Evolutionary conservation across 768 basidiomycete species (phyloP).

Genomic region (Leccinellum rugosiceps): DNA sequence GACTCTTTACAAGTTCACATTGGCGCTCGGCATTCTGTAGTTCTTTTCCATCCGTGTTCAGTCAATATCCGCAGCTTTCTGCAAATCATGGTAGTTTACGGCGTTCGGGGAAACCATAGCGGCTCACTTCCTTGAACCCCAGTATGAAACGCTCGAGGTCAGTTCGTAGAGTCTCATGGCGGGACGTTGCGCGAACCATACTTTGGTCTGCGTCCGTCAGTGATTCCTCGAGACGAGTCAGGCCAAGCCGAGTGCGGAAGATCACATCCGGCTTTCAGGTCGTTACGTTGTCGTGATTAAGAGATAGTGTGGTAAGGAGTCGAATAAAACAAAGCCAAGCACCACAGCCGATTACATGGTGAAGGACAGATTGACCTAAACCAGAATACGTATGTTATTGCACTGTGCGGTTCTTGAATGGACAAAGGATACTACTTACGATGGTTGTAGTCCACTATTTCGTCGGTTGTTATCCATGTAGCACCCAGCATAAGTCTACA

Average conservation of each 20-base stretch:
- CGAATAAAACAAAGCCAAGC: conserved; percentile 49
- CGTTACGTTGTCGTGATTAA: conserved; percentile 28
- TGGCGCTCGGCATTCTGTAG: conserved; percentile 69
- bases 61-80: conserved; percentile 65
- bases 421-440: conserved; percentile 17
- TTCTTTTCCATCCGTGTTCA: conserved; percentile 48
- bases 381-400: neutral
- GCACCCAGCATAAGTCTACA: no score
- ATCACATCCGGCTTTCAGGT: conserved; percentile 42
- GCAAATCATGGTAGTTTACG: neutral
- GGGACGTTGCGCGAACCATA: conserved; percentile 48
- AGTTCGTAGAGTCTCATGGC: conserved; percentile 51
- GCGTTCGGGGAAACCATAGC: neutral
- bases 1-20: conserved; percentile 73
- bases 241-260: conserved; percentile 67
- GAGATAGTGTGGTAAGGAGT: conserved; percentile 38
- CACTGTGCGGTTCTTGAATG: neutral
- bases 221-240: conserved; percentile 44
- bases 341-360: conserved; percentile 53
- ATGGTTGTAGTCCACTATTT: conserved; percentile 11
- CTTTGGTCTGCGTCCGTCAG: conserved; percentile 55
- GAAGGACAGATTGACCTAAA: conserved; percentile 47
- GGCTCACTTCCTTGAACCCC: conserved; percentile 59
- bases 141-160: conserved; percentile 48
- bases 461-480: no score